Conservation (phyloP, 371 early-diverging fungal species). For the Dinochytrium kinnereticum region DNA sequence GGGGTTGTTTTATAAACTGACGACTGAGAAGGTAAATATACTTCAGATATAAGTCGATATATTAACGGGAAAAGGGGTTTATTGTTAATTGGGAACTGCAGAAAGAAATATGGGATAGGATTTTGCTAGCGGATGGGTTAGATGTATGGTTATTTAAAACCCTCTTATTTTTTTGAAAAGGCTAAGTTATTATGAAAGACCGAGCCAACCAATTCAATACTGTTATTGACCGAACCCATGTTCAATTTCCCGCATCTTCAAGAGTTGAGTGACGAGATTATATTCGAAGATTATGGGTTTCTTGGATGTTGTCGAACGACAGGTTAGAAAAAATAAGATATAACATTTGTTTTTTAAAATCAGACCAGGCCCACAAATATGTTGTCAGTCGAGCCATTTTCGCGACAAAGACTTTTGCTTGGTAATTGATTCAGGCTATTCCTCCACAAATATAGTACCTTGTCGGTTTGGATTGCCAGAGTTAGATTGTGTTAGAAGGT, state of each 20-base stretch:
- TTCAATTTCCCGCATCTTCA: conserved; percentile 78
- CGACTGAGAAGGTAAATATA: conserved; percentile 74
- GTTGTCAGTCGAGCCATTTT: not conserved
- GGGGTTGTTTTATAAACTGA: conserved; percentile 74
- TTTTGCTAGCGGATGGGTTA: conserved; percentile 38
- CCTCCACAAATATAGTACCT: conserved; percentile 82
- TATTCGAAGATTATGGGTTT: conserved; percentile 87
- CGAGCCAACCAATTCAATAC: conserved; percentile 64
- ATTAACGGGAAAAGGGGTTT: conserved; percentile 61
- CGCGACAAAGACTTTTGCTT: conserved; percentile 39
- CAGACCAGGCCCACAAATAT: not conserved
- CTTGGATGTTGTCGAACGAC: conserved; percentile 61
- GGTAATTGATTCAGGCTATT: conserved; percentile 83
- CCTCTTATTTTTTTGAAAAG: no score
- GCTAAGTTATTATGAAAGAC: no score
- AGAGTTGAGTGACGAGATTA: conserved; percentile 76
- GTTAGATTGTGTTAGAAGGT: conserved; percentile 59
- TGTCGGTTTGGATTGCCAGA: conserved; percentile 65
- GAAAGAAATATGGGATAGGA: conserved; percentile 78
- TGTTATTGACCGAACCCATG: conserved; percentile 81
- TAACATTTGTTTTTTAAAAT: not conserved
- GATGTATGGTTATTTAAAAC: no score
- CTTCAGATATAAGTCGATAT: not conserved
- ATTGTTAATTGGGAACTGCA: conserved; percentile 81
- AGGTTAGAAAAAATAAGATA: not conserved